Conservation (phyloP, 192 early-diverging fungal genomes). For the Phycomyces blakesleeanus region DNA sequence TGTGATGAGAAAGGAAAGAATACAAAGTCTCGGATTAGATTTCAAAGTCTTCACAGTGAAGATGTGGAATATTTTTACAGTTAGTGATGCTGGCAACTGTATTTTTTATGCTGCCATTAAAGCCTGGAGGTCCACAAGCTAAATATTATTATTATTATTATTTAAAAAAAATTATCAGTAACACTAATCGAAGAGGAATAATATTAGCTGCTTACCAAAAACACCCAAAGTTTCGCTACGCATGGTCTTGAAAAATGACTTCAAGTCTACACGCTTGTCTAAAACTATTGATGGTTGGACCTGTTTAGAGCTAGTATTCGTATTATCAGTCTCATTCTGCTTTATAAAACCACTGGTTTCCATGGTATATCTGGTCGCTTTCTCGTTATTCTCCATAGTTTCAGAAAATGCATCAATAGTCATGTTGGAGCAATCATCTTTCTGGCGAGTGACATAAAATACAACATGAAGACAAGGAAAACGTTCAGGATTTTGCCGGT, state of each 20-base stretch:
- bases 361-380: background rate
- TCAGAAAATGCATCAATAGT: too few relatives aligned
- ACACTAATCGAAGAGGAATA: background rate
- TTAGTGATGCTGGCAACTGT: conserved; percentile 4
- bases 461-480: conserved; percentile 14
- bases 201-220: conserved; percentile 17
- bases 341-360: background rate
- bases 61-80: background rate
- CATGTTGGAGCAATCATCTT: background rate
- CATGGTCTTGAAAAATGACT: background rate
- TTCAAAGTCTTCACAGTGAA: conserved; percentile 29
- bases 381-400: background rate
- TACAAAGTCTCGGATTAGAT: background rate
- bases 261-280: background rate
- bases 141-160: too few relatives aligned
- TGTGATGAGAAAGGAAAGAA: background rate
- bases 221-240: background rate
- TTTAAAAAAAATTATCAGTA: background rate
- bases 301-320: background rate
- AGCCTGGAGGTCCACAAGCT: conserved; percentile 29
- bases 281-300: conserved; percentile 4
- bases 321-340: background rate
- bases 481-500: background rate
- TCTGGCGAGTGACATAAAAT: background rate
- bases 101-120: conserved; percentile 25